These are phyloP conservation scores for Xerocomus nothofagi DNA, from an alignment of 1,284 basidiomycete species.

Conservation along the genomic window DNA sequence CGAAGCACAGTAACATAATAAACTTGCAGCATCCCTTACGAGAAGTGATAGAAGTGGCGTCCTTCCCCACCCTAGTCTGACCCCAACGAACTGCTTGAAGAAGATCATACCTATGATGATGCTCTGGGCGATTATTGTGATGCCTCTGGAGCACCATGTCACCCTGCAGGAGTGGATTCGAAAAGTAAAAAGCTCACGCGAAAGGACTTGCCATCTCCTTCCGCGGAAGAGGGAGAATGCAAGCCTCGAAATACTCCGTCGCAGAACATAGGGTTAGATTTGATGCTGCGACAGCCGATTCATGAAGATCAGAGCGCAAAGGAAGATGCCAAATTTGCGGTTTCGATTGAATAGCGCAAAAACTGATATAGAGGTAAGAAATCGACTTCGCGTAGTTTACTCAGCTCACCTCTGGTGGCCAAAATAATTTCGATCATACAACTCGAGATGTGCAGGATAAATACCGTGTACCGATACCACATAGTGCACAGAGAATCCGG, in stretches of 20 bases:
- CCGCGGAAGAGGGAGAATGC: conserved; percentile 9
- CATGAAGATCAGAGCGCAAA: conserved; percentile 13
- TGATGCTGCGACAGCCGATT: not conserved
- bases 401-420: conserved; percentile 21
- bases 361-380: conserved; percentile 11
- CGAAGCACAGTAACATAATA: conserved; percentile 11
- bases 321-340: conserved; percentile 9
- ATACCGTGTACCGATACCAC: conserved; percentile 18
- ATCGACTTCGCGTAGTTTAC: accelerated
- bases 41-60: conserved; percentile 20
- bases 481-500: conserved; percentile 8
- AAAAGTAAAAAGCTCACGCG: not conserved
- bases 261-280: not conserved
- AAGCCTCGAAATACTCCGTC: conserved; percentile 10
- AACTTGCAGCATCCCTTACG: conserved; percentile 15
- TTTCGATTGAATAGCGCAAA: conserved; percentile 28
- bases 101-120: conserved; percentile 8
- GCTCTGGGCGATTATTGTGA: conserved; percentile 8
- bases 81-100: conserved; percentile 5
- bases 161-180: not conserved
- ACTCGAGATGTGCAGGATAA: conserved; percentile 3
- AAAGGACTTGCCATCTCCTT: not conserved
- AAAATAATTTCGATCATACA: conserved; percentile 17
- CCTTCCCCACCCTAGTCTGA: conserved; percentile 14
- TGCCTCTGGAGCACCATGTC: conserved; percentile 7